Evolutionary conservation across 306 rosid genomes (phyloP), one percentile per base, ranked within the genome.

Genomic region (Prunus fruticosa): DNA sequence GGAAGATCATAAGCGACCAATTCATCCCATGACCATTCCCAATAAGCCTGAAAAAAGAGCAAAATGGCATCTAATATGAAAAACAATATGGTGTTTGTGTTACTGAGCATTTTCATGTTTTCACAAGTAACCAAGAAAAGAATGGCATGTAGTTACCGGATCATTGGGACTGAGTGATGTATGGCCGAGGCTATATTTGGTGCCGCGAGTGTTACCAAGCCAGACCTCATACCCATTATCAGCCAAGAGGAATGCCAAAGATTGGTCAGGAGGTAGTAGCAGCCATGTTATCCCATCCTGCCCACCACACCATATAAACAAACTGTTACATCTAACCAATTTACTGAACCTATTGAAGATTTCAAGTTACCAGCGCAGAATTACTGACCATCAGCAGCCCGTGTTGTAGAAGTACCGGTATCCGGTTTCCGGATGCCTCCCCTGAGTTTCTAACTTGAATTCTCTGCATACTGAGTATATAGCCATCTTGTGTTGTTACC

Each of bases 1-100:
- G 98, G 95, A 72, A 95, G 89, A 84, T 95, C 98, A 82, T 87
- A 85, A 60, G 97, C 89, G 11, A 90, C 97, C 54, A 95, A 79
- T 84, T 92, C 97, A 92, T 95, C 97, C 99, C 99, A 95, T 69
- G 99, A 88, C 99, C 97, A 95, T 67, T 95, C 70, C 99, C 97
- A 95, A 52, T 88, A 95, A 74, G 76, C 84, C 98, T 93, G 83
- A 10, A 73, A 67, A 38, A 27, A 12, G 8, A 41, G 12, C 27
- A 28, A 19, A 47, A 34, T 60, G 54, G 4, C 30, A 38, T n/a
- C 50, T 19, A 13, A 38, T 15, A 56, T 49, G 13, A 14, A 60
- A 46, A 38, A 45, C 50, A 32, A 47, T 25, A 43, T 71, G 74
- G 49, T 4, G 18, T 3, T 4, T 54, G 27, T 25, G 34, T 25